Evolutionary conservation across 2,329 filamentous ascomycete genomes (phyloP), one percentile per base, ranked within the genome.

Genomic region (Paecilomyces niveus): DNA sequence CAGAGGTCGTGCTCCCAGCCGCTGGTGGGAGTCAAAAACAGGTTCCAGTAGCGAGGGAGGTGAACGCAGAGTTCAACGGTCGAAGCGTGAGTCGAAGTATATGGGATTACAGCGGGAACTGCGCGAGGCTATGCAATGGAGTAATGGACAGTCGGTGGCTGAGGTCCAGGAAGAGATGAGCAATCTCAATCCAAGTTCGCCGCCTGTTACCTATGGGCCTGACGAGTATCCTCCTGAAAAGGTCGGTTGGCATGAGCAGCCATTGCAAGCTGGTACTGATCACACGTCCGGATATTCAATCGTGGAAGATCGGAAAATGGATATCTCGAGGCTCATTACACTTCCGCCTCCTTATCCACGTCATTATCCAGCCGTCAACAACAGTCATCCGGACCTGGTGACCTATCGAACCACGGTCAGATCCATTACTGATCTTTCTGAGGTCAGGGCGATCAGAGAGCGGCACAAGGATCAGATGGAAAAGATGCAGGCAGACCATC

Each of bases 281-380:
- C n/a, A 45, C n/a, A 7, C 39, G 21, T 45, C 8, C 18, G 39
- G 39, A 8, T 18, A 60, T 13, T 56, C 65, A 35, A 59, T 59
- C 22, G 60, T 61, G 11, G 79, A 82, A 75, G 81, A 66, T 26
- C 75, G 74, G 22, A 85, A 85, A 59, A 77, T 97, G 3, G 93
- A 99, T 68, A 89, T 97, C 26, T 97, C 94, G 3, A 84, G 94
- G 29, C 84, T 99, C 1, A 89, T 99, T 3, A 97, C 94, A 0
- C 80, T 99, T 31, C 94, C 94, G 8, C 94, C 94, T 1, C 90
- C 94, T 1, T 97, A 96, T 71, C 94, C 94, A 1, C 87, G 93
- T 7, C 93, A 97, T 68, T 89, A 97, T 67, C 94, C 94, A 8
- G 94, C 94, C 0, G 90, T 97, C 15, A 97, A 96, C 72, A 99